phyloP scores from a whole-genome alignment of 164 flowering plant genomes.

The Aristolochia contorta region DNA sequence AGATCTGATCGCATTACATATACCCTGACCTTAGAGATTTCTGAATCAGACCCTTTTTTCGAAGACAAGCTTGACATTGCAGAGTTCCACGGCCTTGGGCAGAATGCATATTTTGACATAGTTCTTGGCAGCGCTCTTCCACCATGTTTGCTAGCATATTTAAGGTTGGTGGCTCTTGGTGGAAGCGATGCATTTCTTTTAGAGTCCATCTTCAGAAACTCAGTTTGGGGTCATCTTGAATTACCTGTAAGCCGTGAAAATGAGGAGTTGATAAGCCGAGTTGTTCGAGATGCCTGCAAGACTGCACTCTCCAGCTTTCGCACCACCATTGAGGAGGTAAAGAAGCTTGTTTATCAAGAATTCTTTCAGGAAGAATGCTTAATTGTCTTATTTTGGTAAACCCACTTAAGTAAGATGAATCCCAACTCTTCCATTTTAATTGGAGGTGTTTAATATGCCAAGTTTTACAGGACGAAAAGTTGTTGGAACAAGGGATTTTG shows the following conservation, averaged over 20 bases:
- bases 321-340: conserved; percentile 80
- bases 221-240: conserved; percentile 77
- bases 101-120: conserved; percentile 74
- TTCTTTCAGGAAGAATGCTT: neutral
- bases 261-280: conserved; percentile 77
- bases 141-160: conserved; percentile 55
- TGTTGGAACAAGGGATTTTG: conserved; percentile 36
- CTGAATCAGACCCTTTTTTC: conserved; percentile 70
- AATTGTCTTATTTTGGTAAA: neutral
- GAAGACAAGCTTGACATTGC: conserved; percentile 92
- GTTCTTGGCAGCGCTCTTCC: conserved; percentile 58
- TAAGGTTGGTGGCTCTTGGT: conserved; percentile 74
- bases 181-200: conserved; percentile 90
- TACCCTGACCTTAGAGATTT: conserved; percentile 63
- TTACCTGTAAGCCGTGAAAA: conserved; percentile 75
- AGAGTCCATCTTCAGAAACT: conserved; percentile 80
- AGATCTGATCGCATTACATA: conserved; percentile 47
- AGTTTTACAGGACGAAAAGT: conserved; percentile 56
- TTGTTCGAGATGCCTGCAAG: conserved; percentile 62
- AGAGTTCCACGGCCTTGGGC: conserved; percentile 64
- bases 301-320: conserved; percentile 63
- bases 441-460: neutral
- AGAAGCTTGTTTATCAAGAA: no score
- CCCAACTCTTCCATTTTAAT: neutral
- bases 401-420: neutral